Percentiles rank a stretch among this genome's conserved stretches.
Conservation (phyloP, 306 rosid genomes). For the Adenanthera pavonina region DNA sequence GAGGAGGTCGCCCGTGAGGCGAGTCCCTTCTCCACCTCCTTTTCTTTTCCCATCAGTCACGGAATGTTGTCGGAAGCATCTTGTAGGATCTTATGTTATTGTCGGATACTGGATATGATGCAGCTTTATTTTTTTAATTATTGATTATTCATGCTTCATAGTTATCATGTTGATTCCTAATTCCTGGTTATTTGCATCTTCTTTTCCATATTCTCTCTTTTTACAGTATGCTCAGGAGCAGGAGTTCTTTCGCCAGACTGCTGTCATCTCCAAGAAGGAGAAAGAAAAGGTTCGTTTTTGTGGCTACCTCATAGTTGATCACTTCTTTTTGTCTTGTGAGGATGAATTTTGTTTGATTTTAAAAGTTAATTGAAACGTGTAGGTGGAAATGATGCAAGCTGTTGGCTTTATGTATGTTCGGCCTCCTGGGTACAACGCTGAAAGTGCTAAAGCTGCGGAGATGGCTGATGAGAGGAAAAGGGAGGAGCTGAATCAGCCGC, state of each 20-base stretch:
- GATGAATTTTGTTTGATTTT: not conserved
- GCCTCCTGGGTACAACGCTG: slow-evolving; percentile 93
- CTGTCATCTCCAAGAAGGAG: slow-evolving; percentile 84
- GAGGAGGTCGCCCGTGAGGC: slow-evolving; percentile 96
- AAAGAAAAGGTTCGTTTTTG: slow-evolving; percentile 73
- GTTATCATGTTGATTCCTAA: not conserved
- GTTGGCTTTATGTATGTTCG: slow-evolving; percentile 99
- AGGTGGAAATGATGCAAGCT: slow-evolving; percentile 96
- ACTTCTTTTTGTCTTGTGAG: not conserved
- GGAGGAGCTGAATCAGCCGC: slow-evolving; percentile 48
- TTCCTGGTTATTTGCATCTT: not conserved
- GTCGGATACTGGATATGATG: not conserved
- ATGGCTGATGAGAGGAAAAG: slow-evolving; percentile 62
- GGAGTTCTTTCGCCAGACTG: slow-evolving; percentile 84
- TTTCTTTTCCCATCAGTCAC: not conserved
- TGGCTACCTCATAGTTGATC: not conserved
- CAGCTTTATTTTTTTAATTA: not conserved
- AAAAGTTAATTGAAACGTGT: not conserved
- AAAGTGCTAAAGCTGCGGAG: slow-evolving; percentile 95
- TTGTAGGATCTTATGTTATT: not conserved
- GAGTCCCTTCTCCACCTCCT: not conserved
- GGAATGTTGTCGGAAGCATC: not conserved
- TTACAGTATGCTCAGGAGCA: slow-evolving; percentile 91
- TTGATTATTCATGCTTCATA: not conserved
- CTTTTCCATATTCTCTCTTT: not conserved